Evolutionary conservation across 768 basidiomycete species (phyloP), one percentile per base, ranked within the genome.

Genomic region (Cystofilobasidium macerans): DNA sequence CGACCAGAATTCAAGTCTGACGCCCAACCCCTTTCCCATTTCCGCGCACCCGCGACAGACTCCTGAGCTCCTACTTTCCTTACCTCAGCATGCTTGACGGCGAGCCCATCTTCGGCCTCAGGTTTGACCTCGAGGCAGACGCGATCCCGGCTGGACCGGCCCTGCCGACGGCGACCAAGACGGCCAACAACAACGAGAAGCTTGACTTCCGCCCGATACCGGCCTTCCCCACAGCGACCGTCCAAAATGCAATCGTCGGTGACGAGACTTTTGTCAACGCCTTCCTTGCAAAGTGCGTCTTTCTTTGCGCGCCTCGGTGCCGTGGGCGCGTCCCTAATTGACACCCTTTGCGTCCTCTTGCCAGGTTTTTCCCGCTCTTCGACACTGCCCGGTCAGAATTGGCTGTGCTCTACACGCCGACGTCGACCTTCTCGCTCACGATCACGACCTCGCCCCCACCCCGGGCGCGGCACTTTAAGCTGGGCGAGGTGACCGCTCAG

Each of bases 381-480:
- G 95, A 99, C 75, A 81, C 78, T 24, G 83, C 88, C 69, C 84
- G 94, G 22, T 76, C 80, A 0, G 77, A 79, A 0, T 81, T 97
- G 8, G 72, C 82, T 20, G 80, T 85, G 54, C 89, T 82, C 24
- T 99, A 98, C 74, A 83, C 88, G 67, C 84, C 87, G 0, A 78
- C 82, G 14, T 88, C 93, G n/a, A 93, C 91, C 11, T 92, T 97
- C 74, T 95, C 92, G 0, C 87, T 86, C 74, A 87, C 86, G 24
- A 83, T 84, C 71, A 93, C 92, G 74, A 93, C 92, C 1, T 74
- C 82, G 8, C 87, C 93, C 68, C 89, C 89, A 5, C 75, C 80
- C 9, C 86, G 92, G 20, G 87, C 89, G 0, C 82, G 87, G 13
- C 35, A 45, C 6, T 38, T 40, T 36, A 57, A 57, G 28, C 54